Conservation (phyloP, 2,329 filamentous ascomycete genomes). For the Aureobasidium mangrovei region DNA sequence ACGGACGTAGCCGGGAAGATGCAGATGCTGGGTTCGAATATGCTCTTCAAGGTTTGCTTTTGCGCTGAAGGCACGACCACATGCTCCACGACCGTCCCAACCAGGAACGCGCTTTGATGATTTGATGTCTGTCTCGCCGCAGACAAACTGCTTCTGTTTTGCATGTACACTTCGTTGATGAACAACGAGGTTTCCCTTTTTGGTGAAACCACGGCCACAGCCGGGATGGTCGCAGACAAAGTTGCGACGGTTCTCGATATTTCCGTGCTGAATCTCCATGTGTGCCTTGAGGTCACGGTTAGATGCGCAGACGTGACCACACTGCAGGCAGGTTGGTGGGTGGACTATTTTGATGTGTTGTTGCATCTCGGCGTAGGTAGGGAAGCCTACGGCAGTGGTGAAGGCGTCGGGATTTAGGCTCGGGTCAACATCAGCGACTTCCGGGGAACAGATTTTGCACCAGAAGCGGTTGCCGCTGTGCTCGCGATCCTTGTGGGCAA, state of each 20-base stretch:
- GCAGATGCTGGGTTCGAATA: slow-evolving; percentile 71
- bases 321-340: slow-evolving; percentile 63
- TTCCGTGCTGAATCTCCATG: slow-evolving; percentile 62
- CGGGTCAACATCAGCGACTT: slow-evolving; percentile 23
- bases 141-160: slow-evolving; percentile 65
- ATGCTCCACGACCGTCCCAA: slow-evolving; percentile 62
- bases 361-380: slow-evolving; percentile 62
- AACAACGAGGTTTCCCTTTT: slow-evolving; percentile 69
- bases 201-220: slow-evolving; percentile 72
- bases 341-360: slow-evolving; percentile 66
- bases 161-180: slow-evolving; percentile 73
- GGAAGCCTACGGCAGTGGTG: slow-evolving; percentile 42
- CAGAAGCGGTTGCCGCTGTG: slow-evolving; percentile 65
- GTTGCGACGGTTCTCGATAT: slow-evolving; percentile 13
- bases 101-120: slow-evolving; percentile 45
- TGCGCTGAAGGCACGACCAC: slow-evolving; percentile 64
- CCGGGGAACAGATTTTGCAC: slow-evolving; percentile 61
- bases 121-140: slow-evolving; percentile 60
- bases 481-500: slow-evolving; percentile 59
- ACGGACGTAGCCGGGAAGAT: slow-evolving; percentile 35
- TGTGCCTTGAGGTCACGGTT: slow-evolving; percentile 64
- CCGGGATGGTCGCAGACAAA: slow-evolving; percentile 57
- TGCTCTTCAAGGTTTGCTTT: slow-evolving; percentile 78
- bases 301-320: slow-evolving; percentile 58
- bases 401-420: slow-evolving; percentile 17